Evolutionary conservation across 495 filamentous ascomycete species (phyloP).

Genomic region (Tuber aestivum): DNA sequence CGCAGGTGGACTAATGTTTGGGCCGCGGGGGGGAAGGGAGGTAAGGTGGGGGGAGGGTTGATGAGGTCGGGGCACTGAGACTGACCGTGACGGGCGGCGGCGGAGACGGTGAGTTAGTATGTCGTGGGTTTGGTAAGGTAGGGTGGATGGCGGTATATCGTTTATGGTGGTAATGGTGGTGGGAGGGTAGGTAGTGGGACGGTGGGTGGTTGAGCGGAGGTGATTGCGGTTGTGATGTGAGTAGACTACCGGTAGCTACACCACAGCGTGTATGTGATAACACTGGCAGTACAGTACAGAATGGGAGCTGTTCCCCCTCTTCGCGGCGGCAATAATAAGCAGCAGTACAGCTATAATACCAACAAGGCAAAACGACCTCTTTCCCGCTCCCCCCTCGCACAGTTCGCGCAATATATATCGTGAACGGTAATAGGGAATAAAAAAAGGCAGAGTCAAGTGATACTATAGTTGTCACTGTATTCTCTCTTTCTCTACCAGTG

Average conservation of each 20-base stretch:
- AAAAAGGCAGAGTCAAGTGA: background rate
- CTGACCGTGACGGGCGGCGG: slow-evolving; percentile 1
- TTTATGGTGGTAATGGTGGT: slow-evolving; percentile 1
- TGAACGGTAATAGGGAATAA: background rate
- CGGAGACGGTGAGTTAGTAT: slow-evolving; percentile 4
- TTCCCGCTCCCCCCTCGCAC: background rate
- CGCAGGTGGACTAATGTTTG: background rate
- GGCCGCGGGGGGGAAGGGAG: background rate
- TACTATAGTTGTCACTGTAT: slow-evolving; percentile 1
- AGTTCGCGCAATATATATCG: background rate
- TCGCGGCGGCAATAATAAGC: background rate
- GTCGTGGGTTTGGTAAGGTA: slow-evolving; percentile 3
- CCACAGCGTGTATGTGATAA: slow-evolving; percentile 3
- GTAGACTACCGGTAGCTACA: slow-evolving; percentile 2
- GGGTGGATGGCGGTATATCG: background rate
- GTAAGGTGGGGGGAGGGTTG: background rate
- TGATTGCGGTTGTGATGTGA: slow-evolving; percentile 1
- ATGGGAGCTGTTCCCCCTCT: background rate
- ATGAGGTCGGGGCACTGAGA: slow-evolving; percentile 1
- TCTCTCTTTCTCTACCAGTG: background rate
- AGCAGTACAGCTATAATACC: background rate
- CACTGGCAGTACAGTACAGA: slow-evolving; percentile 1
- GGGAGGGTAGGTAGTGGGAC: slow-evolving; percentile 15
- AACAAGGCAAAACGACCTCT: background rate
- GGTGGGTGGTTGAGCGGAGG: slow-evolving; percentile 15